Evolutionary conservation across 305 asterid genomes (phyloP).

Genomic region (Fraxinus greggii): DNA sequence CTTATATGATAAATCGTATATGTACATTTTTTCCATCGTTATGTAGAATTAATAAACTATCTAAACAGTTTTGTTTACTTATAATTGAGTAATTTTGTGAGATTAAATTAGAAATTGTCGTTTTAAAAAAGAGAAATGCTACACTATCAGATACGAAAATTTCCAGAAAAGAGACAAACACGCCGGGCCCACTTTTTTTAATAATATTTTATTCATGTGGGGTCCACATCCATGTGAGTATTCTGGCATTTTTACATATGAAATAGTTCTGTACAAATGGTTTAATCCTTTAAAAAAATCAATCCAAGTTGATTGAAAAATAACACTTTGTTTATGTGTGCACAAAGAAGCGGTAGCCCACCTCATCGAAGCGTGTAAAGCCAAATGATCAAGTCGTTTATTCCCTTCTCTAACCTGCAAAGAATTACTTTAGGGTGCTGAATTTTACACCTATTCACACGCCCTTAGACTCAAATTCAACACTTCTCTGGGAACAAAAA

Average conservation of each 20-base stretch:
- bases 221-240: too few relatives aligned
- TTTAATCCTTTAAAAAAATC: too few relatives aligned
- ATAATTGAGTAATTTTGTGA: background rate
- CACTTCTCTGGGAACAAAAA: background rate
- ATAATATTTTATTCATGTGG: too few relatives aligned
- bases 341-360: background rate
- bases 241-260: too few relatives aligned
- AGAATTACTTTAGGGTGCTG: conserved; percentile 11
- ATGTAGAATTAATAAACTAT: background rate
- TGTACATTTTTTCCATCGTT: background rate
- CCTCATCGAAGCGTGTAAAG: conserved; percentile 17
- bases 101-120: background rate
- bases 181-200: too few relatives aligned
- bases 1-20: background rate
- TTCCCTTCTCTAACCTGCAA: conserved; percentile 1
- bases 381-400: background rate
- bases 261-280: too few relatives aligned
- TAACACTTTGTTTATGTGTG: background rate
- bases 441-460: background rate
- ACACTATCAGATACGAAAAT: too few relatives aligned
- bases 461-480: background rate
- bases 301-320: background rate
- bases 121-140: background rate
- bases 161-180: too few relatives aligned
- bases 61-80: background rate